Evolutionary conservation across 805 yeast species (phyloP), one percentile per base, ranked within the genome.

Genomic region (Candida chauliodis): DNA sequence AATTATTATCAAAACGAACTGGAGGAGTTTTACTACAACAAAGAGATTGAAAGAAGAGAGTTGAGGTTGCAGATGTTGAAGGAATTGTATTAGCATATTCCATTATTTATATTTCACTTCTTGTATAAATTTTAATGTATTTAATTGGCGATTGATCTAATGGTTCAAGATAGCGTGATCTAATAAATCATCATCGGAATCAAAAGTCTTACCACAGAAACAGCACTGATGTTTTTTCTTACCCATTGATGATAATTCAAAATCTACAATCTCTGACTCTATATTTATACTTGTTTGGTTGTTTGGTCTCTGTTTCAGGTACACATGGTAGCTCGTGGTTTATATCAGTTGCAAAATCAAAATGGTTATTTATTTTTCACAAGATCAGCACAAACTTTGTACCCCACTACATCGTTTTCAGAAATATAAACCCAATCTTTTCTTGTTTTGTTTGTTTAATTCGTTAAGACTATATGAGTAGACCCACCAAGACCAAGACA

Each of bases 41-140:
- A 55, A 41, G 70, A 66, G 33, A 46, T 47, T 35, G 72, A 67
- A 45, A 53, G 69, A 41, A 45, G 53, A 20, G 69, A 67, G 50
- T 56, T 67, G 31, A 53, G 73, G 31, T 49, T 58, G 38, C 70
- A 65, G 42, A 57, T 67, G 37, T 45, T 64, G 44, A 52, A 50
- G 34, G 70, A 67, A 37, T 53, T 66, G 13, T 41, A 37, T 24
- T 41, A 37, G 19, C n/a, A 16, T 8, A 11, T 5, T 14, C 8
- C 3, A 3, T 20, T 27, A 26, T 19, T 16, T 17, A 11, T 31
- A 5, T 13, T 34, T 34, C 31, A 26, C 16, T 34, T 19, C 19
- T 19, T 26, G 32, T 34, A 26, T 5, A 34, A 26, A 34, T 30
- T 11, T 33, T 33, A 28, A 28, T 17, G 4, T 17, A 21, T 21